Base-by-base conservation (phyloP, 345 rosid species). In the Populus pruinosa region DNA sequence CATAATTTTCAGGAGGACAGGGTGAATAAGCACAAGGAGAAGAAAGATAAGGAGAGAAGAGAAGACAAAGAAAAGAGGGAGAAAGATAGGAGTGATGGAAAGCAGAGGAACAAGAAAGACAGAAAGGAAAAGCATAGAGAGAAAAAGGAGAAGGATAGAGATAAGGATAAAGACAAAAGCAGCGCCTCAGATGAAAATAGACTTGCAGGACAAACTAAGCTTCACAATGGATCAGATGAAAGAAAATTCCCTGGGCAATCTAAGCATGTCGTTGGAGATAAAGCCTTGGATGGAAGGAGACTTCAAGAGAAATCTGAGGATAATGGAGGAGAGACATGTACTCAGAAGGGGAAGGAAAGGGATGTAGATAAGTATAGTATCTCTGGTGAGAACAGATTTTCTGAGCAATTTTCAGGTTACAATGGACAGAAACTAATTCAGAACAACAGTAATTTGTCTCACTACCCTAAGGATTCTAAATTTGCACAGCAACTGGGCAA, bases 81-180 rank as follows among this genome's bases (percentile, higher is more conserved):
- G 70, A 90, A 88, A 82, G 90, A 86, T 79, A 81, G 83, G 77
- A 84, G 87, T 77, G 86, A 85, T 86, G 91, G 86, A 70, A 88
- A 87, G 77, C 80, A 79, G 4, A 87, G 77, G 49, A 85, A 87
- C 10, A 88, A 79, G 68, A 73, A 85, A 70, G 90, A 86, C 38
- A 77, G 76, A 69, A 89, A 86, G 70, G 90, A 84, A 78, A 88
- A 87, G 79, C 85, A 81, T 79, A 85, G 43, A 53, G 65, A 61
- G 11, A 61, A 27, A 61, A 61, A 9, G 36, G 55, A 73, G 50
- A 73, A 62, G 59, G 77, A 64, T 13, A 80, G 80, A 74, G 79
- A 76, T n/a, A 85, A 75, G 72, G 87, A 86, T 67, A 85, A 77
- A 73, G 87, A 75, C 36, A 87, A 81, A 81, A 84, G 69, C 69